Conservation (phyloP, 1,284 basidiomycete genomes). For the Cerioporus squamosus region DNA sequence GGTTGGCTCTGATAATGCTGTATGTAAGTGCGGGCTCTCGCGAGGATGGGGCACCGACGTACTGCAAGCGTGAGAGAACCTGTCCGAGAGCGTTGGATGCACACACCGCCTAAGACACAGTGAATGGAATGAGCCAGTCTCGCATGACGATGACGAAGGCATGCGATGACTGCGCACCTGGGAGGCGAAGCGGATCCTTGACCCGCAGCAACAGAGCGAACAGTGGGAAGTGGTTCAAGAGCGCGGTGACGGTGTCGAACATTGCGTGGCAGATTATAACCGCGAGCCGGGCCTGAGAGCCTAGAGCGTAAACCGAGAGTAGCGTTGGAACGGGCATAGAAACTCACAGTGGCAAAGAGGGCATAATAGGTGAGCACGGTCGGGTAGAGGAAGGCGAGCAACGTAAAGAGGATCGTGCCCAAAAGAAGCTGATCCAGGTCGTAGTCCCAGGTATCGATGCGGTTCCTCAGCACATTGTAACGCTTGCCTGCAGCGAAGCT, state of each 20-base stretch:
- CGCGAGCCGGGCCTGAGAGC: constrained; percentile 60
- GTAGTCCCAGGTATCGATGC: constrained; percentile 89
- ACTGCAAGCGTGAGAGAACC: constrained; percentile 21
- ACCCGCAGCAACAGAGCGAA: constrained; percentile 87
- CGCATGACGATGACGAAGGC: background rate
- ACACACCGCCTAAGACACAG: constrained; percentile 15
- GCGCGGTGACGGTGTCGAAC: constrained; percentile 68
- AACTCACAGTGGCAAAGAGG: constrained; percentile 75
- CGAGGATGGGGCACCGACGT: background rate
- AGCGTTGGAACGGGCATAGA: background rate
- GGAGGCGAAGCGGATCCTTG: constrained; percentile 85
- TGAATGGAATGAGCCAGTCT: background rate
- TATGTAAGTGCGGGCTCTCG: background rate
- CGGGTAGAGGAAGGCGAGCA: constrained; percentile 89
- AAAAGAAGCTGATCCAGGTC: constrained; percentile 94
- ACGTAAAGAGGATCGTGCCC: constrained; percentile 93
- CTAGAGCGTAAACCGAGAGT: background rate
- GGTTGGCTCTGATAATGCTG: constrained; percentile 24
- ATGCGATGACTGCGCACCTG: constrained; percentile 59
- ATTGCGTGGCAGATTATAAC: constrained; percentile 63
- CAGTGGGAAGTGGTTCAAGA: constrained; percentile 91
- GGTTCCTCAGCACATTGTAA: constrained; percentile 80
- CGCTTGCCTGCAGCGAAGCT: constrained; percentile 67
- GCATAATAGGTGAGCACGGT: constrained; percentile 88
- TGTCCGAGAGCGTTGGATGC: constrained; percentile 15